These are phyloP conservation scores for Trifolium subterraneum DNA, from an alignment of 306 rosid genomes.

Conservation along the genomic window DNA sequence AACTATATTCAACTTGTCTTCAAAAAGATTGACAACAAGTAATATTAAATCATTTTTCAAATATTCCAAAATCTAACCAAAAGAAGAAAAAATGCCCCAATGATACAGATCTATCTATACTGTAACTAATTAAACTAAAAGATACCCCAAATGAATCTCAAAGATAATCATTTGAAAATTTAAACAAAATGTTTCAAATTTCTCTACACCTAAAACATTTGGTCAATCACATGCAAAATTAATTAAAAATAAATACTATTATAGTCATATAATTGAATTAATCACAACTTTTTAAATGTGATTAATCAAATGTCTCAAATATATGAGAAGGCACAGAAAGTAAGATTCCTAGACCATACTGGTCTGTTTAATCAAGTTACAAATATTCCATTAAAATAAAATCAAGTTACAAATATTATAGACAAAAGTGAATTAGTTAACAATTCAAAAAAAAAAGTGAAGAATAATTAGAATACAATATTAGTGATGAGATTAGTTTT, in stretches of 20 bases:
- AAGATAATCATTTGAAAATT: constrained; percentile 18
- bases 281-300: no score
- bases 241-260: no score
- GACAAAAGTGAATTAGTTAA: constrained; percentile 4
- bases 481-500: constrained; percentile 42
- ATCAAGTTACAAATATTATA: constrained; percentile 34
- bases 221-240: no score
- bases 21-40: constrained; percentile 36
- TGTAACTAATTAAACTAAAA: constrained; percentile 22
- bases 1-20: constrained; percentile 31
- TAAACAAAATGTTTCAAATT: not conserved
- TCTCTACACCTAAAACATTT: no score
- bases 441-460: no score
- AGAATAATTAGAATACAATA: constrained; percentile 24
- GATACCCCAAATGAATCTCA: constrained; percentile 14
- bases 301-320: no score
- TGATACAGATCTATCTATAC: constrained; percentile 24
- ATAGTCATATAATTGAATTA: no score
- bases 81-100: not conserved
- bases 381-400: no score
- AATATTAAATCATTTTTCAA: constrained; percentile 4
- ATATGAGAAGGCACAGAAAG: not conserved
- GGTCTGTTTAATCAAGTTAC: constrained; percentile 29
- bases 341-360: constrained; percentile 37
- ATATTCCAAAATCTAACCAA: constrained; percentile 32